Base-by-base conservation (phyloP, 495 filamentous ascomycete species). In the Xylaria scruposa region DNA sequence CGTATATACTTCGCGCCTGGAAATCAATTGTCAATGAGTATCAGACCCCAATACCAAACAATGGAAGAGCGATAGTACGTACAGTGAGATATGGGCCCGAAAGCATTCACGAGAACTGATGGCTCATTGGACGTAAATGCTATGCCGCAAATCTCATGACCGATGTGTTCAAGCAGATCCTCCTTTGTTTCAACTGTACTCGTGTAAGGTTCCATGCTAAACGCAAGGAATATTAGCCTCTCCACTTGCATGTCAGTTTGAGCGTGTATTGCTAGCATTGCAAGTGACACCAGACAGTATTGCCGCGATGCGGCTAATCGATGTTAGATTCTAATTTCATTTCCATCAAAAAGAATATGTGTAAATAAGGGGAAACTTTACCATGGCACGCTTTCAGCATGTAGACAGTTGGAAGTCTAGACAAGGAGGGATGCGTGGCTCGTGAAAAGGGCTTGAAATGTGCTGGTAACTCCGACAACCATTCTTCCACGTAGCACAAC, bases 1-100 rank as follows among this genome's bases (percentile, higher is more conserved):
- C 76, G 78, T 61, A 71, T 67, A 42, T 36, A 68, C 59, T 68
- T 74, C 21, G 66, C 75, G 65, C 75, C 75, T 77, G 12, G 15
- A 19, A 17, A 46, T 62, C 19, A 0, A 46, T 17, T 33, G 17
- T 31, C 29, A 29, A 24, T 29, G 1, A 29, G 38, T 24, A 46
- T 46, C 9, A 7, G 24, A 29, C 4, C 19, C 13, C 26, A 58
- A 7, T 21, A 64, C 24, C 61, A 33, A 56, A 21, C 15, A 61
- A 59, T n/a, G 8, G 3, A 38, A 49, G 26, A 49, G 40, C 40
- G 4, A 61, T 21, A 19, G 6, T 17, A 77, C 81, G 70, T 67
- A 83, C 81, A 83, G 47, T 78, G 82, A 5, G 80, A 76, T 63
- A 83, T 81, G 13, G 80, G 81, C 0, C 81, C 81, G 56, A 82